phyloP scores from a whole-genome alignment of 345 rosid species.

The Citrus cavaleriei region DNA sequence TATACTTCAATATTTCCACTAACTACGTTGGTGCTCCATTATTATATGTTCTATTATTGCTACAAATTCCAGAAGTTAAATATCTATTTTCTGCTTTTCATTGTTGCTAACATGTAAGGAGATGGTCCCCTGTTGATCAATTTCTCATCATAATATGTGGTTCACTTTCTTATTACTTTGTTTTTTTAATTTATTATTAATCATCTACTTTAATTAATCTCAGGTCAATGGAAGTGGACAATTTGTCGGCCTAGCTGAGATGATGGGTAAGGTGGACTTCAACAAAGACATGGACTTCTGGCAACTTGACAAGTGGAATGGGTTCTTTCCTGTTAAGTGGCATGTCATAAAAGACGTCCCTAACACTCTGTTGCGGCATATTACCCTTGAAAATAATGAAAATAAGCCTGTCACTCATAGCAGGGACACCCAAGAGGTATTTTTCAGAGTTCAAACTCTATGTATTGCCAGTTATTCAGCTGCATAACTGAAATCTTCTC shows the following conservation, averaged over 20 bases:
- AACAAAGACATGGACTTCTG: constrained; percentile 75
- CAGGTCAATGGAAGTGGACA: constrained; percentile 89
- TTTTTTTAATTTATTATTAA: background rate
- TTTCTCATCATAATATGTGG: background rate
- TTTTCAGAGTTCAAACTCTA: background rate
- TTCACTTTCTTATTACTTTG: background rate
- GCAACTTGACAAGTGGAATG: constrained; percentile 80
- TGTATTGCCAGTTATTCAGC: background rate
- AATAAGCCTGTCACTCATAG: constrained; percentile 60
- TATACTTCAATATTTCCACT: background rate
- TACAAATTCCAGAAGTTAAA: no score
- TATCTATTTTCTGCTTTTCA: no score
- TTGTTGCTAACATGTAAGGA: no score
- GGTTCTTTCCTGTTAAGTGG: constrained; percentile 79
- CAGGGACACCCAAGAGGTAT: constrained; percentile 81
- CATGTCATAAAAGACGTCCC: constrained; percentile 73
- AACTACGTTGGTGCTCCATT: background rate
- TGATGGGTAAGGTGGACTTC: constrained; percentile 70
- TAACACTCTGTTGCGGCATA: constrained; percentile 57
- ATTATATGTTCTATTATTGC: background rate
- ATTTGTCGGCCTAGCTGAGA: constrained; percentile 80
- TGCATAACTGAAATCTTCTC: background rate
- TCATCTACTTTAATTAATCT: constrained; percentile 7
- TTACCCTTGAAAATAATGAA: constrained; percentile 66
- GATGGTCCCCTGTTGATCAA: background rate